Evolutionary conservation across 2,329 filamentous ascomycete species (phyloP).

Genomic region (Fusarium vanettenii): DNA sequence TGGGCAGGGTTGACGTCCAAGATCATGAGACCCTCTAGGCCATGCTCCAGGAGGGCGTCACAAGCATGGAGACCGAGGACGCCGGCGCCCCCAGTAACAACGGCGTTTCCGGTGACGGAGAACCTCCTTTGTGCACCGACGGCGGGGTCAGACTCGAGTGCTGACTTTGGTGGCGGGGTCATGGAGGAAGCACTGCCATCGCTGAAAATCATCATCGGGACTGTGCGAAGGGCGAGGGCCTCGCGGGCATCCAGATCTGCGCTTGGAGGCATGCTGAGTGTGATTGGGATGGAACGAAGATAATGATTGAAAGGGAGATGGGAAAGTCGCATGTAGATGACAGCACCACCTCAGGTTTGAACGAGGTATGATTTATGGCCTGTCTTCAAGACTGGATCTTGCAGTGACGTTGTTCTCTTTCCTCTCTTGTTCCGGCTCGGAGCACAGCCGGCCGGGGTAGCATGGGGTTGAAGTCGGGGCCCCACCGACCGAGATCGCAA

Average conservation of each 20-base stretch:
- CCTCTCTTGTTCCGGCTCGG: not conserved
- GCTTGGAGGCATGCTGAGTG: not conserved
- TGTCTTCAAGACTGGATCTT: not conserved
- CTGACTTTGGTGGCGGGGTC: not conserved
- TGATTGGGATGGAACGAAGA: not conserved
- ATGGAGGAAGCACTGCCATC: not conserved
- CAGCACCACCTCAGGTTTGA: not conserved
- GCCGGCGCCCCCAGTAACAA: conserved; percentile 69
- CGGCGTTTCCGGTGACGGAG: conserved; percentile 22
- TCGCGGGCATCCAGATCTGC: not conserved
- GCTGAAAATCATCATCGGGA: not conserved
- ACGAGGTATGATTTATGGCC: not conserved
- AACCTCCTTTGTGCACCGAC: not conserved
- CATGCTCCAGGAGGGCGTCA: conserved; percentile 75
- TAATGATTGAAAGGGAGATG: not conserved
- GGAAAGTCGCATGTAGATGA: not conserved
- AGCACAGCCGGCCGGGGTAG: not conserved
- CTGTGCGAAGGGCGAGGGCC: not conserved
- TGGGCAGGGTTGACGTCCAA: conserved; percentile 67
- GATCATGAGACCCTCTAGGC: conserved; percentile 66
- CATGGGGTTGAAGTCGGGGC: not conserved
- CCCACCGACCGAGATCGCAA: not conserved
- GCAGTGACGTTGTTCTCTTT: not conserved
- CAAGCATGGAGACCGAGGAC: conserved; percentile 54
- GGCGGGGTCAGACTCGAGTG: not conserved